A percentile compares a stretch with the other conserved stretches of the same genome.
Conservation (phyloP, 177 flowering plant genomes). For the Vitis hybrid region DNA sequence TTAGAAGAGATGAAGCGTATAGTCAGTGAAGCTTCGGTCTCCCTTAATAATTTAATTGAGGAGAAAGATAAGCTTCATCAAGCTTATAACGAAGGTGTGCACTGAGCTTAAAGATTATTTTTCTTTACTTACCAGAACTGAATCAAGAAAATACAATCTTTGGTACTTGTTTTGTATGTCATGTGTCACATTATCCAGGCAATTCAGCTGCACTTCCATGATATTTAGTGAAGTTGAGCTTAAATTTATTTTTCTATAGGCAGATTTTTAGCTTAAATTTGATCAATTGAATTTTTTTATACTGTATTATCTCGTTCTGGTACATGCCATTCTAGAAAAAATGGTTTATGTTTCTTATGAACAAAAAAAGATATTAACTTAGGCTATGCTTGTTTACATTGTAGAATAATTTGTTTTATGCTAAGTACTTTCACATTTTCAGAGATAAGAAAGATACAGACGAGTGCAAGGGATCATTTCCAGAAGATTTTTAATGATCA, state of each 20-base stretch:
- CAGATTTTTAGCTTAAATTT: background rate
- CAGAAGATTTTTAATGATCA: conserved; percentile 61
- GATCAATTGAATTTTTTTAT: background rate
- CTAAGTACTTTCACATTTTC: conserved; percentile 11
- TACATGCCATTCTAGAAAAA: too few species aligned
- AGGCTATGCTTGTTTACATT: background rate
- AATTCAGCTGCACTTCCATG: background rate
- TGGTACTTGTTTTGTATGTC: background rate
- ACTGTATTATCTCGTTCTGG: background rate
- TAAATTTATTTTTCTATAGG: background rate
- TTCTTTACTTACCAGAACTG: background rate
- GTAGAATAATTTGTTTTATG: background rate
- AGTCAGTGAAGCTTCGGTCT: conserved; percentile 40
- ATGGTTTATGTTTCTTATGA: background rate
- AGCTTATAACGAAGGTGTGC: conserved; percentile 62
- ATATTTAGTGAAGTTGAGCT: background rate
- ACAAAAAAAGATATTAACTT: background rate
- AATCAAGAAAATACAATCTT: background rate
- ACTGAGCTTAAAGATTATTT: background rate
- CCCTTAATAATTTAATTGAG: conserved; percentile 38
- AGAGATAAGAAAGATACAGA: conserved; percentile 69
- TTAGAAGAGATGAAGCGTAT: conserved; percentile 53
- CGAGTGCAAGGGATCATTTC: conserved; percentile 50
- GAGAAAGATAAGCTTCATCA: conserved; percentile 69
- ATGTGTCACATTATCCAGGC: background rate